Percentiles rank a stretch among this genome's conserved stretches.
Evolutionary conservation across 225 moss, liverwort and hornwort species (phyloP).

Genomic region (Straminergon stramineum): DNA sequence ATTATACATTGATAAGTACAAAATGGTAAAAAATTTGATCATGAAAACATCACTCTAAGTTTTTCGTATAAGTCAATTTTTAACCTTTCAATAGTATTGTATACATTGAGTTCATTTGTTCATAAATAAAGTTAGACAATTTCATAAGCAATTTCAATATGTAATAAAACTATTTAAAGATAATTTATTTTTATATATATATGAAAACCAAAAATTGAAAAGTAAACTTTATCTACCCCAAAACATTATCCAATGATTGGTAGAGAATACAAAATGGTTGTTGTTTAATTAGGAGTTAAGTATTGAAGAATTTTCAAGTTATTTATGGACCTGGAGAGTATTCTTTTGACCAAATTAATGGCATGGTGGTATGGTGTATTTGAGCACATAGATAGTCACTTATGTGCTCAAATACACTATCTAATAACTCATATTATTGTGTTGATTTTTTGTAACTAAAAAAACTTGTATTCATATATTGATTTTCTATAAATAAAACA

Average conservation of each 20-base stretch:
- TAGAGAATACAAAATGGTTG: rapidly evolving
- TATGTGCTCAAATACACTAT: background rate
- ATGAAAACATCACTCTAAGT: background rate
- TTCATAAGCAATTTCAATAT: background rate
- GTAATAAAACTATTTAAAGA: background rate
- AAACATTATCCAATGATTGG: background rate
- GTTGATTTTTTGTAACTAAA: too few relatives aligned
- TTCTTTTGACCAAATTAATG: background rate
- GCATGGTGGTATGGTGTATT: background rate
- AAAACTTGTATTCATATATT: background rate
- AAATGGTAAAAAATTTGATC: background rate
- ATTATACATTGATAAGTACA: background rate
- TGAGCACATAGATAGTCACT: background rate
- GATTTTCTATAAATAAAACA: background rate
- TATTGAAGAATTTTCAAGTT: background rate
- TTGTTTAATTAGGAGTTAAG: too few relatives aligned
- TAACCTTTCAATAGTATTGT: background rate
- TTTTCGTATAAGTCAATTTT: background rate
- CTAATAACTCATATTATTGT: background rate
- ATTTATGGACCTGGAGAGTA: too few relatives aligned
- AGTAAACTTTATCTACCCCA: rapidly evolving
- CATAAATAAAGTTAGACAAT: background rate
- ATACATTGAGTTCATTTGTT: background rate
- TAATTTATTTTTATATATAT: background rate
- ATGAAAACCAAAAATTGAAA: background rate